phyloP scores from a whole-genome alignment of 1,139 yeast species.

The Debaryomyces sp. region DNA sequence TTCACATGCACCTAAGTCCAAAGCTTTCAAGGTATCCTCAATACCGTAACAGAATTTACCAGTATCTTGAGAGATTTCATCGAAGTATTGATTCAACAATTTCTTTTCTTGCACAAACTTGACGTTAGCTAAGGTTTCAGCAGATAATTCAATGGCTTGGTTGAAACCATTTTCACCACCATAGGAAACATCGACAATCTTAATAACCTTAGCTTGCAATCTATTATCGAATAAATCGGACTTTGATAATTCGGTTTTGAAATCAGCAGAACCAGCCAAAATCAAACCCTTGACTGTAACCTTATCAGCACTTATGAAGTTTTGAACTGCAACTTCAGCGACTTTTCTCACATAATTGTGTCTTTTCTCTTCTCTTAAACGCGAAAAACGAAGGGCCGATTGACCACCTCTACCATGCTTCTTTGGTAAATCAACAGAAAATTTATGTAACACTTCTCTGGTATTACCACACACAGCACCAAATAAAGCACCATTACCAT shows the following conservation, averaged over 20 bases:
- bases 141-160: constrained; percentile 96
- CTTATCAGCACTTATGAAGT: constrained; percentile 89
- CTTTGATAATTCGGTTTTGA: constrained; percentile 89
- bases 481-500: constrained; percentile 96
- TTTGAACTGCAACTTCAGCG: constrained; percentile 97
- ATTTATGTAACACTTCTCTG: constrained; percentile 92
- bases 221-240: constrained; percentile 93
- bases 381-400: constrained; percentile 97
- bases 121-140: constrained; percentile 94
- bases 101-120: constrained; percentile 98
- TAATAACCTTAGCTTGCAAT: constrained; percentile 82
- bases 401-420: constrained; percentile 99
- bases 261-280: constrained; percentile 98
- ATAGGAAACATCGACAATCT: constrained; percentile 93
- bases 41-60: constrained; percentile 98
- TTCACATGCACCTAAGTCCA: constrained; percentile 96
- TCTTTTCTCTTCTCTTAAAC: constrained; percentile 98
- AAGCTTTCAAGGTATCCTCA: constrained; percentile 92
- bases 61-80: constrained; percentile 94
- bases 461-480: constrained; percentile 98
- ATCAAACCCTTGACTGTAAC: constrained; percentile 92
- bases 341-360: constrained; percentile 98
- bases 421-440: constrained; percentile 96
- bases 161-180: constrained; percentile 99
- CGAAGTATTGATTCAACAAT: constrained; percentile 86